Evolutionary conservation across 345 rosid genomes (phyloP).

Genomic region (Heritiera fomes): DNA sequence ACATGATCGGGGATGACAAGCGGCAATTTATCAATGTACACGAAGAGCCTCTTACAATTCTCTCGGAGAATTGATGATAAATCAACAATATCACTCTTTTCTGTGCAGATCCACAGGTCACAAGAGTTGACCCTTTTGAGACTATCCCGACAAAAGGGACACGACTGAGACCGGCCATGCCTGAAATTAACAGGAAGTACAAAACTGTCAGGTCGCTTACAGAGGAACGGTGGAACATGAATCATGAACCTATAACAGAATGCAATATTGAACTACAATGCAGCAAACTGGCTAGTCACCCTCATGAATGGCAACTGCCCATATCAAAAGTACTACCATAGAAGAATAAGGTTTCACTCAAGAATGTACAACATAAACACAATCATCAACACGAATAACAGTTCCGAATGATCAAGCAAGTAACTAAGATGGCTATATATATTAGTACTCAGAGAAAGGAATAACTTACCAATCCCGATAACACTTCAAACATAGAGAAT

Average conservation of each 20-base stretch:
- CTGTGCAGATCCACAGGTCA: conserved; percentile 71
- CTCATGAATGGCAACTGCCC: background rate
- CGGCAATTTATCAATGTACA: conserved; percentile 70
- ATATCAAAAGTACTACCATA: background rate
- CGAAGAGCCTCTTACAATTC: conserved; percentile 54
- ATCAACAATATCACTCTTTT: conserved; percentile 45
- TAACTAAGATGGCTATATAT: background rate
- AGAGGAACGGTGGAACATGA: background rate
- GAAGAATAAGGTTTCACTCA: background rate
- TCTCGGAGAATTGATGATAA: conserved; percentile 45
- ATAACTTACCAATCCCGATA: conserved; percentile 59
- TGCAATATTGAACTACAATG: background rate
- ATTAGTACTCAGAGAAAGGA: background rate
- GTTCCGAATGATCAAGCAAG: background rate
- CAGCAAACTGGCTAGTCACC: background rate
- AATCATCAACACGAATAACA: background rate
- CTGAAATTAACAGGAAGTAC: conserved; percentile 37
- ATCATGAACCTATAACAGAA: background rate
- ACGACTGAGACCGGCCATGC: conserved; percentile 67
- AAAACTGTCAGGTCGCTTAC: background rate
- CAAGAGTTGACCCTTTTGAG: conserved; percentile 57
- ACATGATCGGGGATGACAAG: conserved; percentile 54
- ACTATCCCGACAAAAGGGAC: conserved; percentile 77
- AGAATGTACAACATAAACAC: background rate
- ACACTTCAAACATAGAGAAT: conserved; percentile 72